Percentiles rank a stretch among this genome's conserved stretches.
These are phyloP conservation scores for Yamadazyma friedrichii DNA, from an alignment of 1,139 yeast genomes.

Conservation along the genomic window DNA sequence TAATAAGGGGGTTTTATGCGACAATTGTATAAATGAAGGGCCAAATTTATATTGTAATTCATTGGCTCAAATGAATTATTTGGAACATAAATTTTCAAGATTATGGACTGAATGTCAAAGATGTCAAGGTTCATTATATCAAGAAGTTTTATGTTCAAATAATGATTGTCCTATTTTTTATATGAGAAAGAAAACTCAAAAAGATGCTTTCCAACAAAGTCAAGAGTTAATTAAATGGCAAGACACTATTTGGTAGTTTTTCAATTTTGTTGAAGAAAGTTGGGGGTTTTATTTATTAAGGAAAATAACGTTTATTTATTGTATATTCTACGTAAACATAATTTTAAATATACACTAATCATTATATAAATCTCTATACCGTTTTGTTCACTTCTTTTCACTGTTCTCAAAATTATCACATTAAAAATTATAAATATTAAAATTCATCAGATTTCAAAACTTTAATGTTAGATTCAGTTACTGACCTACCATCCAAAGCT, in stretches of 20 bases:
- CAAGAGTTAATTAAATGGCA: constrained; percentile 75
- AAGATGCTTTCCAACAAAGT: constrained; percentile 72
- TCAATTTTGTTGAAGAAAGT: too few species aligned
- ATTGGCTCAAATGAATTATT: constrained; percentile 71
- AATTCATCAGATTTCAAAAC: constrained; percentile 2
- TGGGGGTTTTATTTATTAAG: too few species aligned
- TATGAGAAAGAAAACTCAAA: constrained; percentile 94
- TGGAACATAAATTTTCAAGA: constrained; percentile 82
- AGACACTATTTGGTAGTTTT: constrained; percentile 49
- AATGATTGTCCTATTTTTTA: constrained; percentile 97
- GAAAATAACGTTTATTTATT: too few species aligned
- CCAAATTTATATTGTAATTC: constrained; percentile 80
- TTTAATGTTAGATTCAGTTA: constrained; percentile 30
- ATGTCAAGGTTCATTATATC: constrained; percentile 94
- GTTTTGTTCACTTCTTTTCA: neutral
- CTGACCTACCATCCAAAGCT: constrained; percentile 31
- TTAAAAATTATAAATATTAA: too few species aligned
- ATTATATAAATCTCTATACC: neutral
- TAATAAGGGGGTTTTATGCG: constrained; percentile 78
- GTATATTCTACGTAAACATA: neutral
- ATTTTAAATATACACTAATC: constrained; percentile 1
- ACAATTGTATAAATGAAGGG: constrained; percentile 77
- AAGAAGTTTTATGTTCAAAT: constrained; percentile 91
- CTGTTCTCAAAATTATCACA: too few species aligned
- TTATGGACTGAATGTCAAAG: constrained; percentile 99